These are phyloP conservation scores for Quillaja saponaria DNA, from an alignment of 306 rosid genomes.

Conservation along the genomic window DNA sequence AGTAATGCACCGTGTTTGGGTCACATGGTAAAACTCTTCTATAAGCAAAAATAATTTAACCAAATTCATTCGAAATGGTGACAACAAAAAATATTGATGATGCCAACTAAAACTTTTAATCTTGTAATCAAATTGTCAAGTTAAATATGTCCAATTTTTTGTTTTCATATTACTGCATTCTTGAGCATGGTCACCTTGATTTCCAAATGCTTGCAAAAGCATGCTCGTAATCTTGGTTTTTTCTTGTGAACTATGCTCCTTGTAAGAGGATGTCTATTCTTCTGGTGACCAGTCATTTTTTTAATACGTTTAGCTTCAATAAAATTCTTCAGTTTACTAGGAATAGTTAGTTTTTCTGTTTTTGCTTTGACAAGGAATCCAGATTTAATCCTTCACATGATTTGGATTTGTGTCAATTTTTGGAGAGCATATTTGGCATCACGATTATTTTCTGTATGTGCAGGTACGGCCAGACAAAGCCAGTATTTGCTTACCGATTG, in stretches of 20 bases:
- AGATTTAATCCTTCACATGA: slow-evolving; percentile 6
- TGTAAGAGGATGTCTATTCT: no score
- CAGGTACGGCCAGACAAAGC: slow-evolving; percentile 97
- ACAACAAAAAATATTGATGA: no score
- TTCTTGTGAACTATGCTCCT: no score
- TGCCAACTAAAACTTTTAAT: no score
- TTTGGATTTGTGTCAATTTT: slow-evolving; percentile 11
- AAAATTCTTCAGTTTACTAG: slow-evolving; percentile 20
- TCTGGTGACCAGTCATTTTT: no score
- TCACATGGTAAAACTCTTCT: no score
- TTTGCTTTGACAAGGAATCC: slow-evolving; percentile 15
- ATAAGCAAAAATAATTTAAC: no score
- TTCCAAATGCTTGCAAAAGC: neutral
- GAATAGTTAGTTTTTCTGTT: slow-evolving; percentile 20
- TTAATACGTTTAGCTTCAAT: slow-evolving; percentile 3
- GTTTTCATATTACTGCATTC: no score
- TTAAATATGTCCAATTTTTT: no score
- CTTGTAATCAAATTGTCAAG: no score
- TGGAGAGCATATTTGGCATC: slow-evolving; percentile 16
- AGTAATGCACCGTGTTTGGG: no score
- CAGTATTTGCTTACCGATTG: slow-evolving; percentile 92
- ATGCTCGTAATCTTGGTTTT: neutral
- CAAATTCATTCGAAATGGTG: no score
- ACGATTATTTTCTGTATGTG: slow-evolving; percentile 24
- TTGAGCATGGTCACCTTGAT: neutral